These are phyloP conservation scores for Corymbia maculata DNA, from an alignment of 345 rosid genomes.

Conservation along the genomic window DNA sequence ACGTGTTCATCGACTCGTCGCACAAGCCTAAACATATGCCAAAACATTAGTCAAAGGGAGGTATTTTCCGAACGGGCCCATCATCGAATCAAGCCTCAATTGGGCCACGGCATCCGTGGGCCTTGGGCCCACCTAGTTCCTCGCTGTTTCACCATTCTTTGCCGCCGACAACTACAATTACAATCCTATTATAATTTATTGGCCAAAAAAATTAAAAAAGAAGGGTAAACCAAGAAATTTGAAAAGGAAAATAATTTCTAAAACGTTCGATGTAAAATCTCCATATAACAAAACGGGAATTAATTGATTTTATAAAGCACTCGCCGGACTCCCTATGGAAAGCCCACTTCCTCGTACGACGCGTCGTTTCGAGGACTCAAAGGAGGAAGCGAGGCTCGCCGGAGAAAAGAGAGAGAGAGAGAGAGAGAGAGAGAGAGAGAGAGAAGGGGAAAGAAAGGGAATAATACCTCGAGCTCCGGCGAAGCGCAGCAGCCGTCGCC, in stretches of 20 bases:
- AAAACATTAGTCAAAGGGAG: background rate
- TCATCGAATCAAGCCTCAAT: background rate
- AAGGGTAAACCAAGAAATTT: background rate
- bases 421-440: rapidly evolving
- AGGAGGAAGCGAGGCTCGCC: background rate
- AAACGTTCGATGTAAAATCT: background rate
- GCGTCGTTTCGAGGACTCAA: background rate
- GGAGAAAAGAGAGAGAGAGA: background rate
- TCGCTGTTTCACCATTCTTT: background rate
- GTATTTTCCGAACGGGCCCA: background rate
- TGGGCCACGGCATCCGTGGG: background rate
- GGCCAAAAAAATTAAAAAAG: background rate
- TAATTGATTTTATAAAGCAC: background rate
- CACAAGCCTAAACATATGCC: background rate
- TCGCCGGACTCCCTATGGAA: background rate
- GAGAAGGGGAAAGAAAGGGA: background rate
- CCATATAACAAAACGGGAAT: background rate
- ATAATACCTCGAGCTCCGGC: background rate
- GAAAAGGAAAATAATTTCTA: background rate
- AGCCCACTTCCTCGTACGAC: background rate
- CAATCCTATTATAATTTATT: background rate
- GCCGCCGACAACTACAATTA: background rate
- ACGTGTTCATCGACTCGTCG: too few relatives aligned
- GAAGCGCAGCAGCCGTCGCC: background rate
- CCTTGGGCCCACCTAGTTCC: background rate